Evolutionary conservation across 1,284 basidiomycete genomes (phyloP), one percentile per base, ranked within the genome.

Genomic region (Ustilago cynodontis): DNA sequence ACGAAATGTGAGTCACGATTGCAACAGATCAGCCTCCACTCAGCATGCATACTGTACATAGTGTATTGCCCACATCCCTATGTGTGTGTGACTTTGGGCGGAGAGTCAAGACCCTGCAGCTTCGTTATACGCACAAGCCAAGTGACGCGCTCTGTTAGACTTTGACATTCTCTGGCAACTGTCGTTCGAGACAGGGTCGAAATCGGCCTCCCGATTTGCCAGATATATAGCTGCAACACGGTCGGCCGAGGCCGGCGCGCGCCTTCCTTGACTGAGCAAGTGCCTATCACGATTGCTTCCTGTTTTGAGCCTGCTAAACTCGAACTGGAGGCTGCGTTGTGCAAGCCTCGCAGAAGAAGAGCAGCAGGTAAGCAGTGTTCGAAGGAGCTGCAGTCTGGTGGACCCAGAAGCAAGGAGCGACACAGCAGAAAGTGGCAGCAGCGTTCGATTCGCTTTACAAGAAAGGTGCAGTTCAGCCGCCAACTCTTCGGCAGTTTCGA

Each of bases 91-190:
- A 43, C 41, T 43, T 43, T 43, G n/a, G 41, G 41, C 41, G n/a
- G n/a, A 16, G 37, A 7, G 37, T 39, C 18, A 20, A 49, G 65
- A 68, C 71, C 71, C 71, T 73, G 71, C 65, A 73, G 59, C 69
- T 47, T 11, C 8, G 22, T 20, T 45, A 8, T 11, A 45, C 47
- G 47, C 47, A 49, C 47, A 49, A 18, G 47, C 47, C 47, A 49
- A 43, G 41, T 3, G 18, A 7, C 1, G 18, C 6, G 61, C n/a
- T 24, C 1, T 57, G 53, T 61, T 56, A 61, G 59, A 50, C 20
- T 37, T 29, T 3, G 11, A 29, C 20, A 18, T 24, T 18, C n/a
- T n/a, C n/a, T n/a, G n/a, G n/a, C n/a, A n/a, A n/a, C n/a, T n/a
- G n/a, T n/a, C n/a, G n/a, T n/a, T n/a, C n/a, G n/a, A n/a, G n/a